phyloP scores from a whole-genome alignment of 2,329 filamentous ascomycete genomes.

The Chaetomiaceae sp. region DNA sequence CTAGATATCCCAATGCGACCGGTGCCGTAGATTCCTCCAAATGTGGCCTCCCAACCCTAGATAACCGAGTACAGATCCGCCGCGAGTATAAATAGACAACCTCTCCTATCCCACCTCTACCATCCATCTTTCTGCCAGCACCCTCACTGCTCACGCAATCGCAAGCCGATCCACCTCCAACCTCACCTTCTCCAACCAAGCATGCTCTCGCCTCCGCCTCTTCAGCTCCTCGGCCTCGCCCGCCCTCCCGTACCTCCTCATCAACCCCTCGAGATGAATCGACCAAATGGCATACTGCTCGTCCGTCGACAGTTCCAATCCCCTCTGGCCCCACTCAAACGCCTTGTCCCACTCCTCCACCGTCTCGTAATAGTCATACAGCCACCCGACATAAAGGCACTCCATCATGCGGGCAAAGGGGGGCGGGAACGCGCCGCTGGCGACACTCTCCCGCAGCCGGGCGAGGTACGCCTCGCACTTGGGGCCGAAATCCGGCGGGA shows the following conservation, averaged over 20 bases:
- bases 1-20: no score
- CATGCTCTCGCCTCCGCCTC: slow-evolving; percentile 15
- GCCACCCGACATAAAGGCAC: slow-evolving; percentile 23
- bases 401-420: slow-evolving; percentile 22
- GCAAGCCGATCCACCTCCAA: slow-evolving; percentile 21
- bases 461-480: slow-evolving; percentile 11
- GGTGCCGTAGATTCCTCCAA: no score
- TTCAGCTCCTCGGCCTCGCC: slow-evolving; percentile 24
- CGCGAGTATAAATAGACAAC: no score
- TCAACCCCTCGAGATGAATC: slow-evolving; percentile 25
- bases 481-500: slow-evolving; percentile 16
- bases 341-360: slow-evolving; percentile 20
- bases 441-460: neutral
- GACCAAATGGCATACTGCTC: slow-evolving; percentile 28
- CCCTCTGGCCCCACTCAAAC: slow-evolving; percentile 20
- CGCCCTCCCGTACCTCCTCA: slow-evolving; percentile 18
- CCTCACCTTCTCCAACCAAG: slow-evolving; percentile 24
- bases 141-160: neutral
- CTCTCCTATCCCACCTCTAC: no score
- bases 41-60: no score
- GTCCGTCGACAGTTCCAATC: slow-evolving; percentile 19
- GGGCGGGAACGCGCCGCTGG: slow-evolving; percentile 9
- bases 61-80: no score
- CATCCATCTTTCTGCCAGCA: no score
- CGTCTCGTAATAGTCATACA: slow-evolving; percentile 26